Conservation (phyloP, 2,329 filamentous ascomycete species). For the Fusarium sp. region DNA sequence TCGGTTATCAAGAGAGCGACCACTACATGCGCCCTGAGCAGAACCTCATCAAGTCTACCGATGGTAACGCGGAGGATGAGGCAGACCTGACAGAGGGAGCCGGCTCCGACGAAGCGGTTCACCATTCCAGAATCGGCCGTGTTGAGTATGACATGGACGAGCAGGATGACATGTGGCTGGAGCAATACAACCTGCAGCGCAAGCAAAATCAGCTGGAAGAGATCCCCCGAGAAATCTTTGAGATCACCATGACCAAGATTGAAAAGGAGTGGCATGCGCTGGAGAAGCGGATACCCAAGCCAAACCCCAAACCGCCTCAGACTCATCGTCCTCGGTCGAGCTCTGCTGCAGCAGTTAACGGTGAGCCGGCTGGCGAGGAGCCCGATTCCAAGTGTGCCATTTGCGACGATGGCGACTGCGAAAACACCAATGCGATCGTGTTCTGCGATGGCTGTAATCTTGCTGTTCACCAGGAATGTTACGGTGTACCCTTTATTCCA, state of each 20-base stretch:
- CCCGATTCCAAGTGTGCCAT: conserved; percentile 97
- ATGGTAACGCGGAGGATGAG: conserved; percentile 67
- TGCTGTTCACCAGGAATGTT: conserved; percentile 98
- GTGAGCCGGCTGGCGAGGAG: conserved; percentile 86
- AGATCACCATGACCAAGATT: conserved; percentile 98
- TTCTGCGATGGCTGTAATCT: conserved; percentile 98
- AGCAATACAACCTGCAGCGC: conserved; percentile 79
- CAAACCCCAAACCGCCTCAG: conserved; percentile 94
- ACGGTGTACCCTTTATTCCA: conserved; percentile 97
- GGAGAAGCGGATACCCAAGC: conserved; percentile 96
- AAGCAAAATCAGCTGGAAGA: conserved; percentile 76
- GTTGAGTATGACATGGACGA: conserved; percentile 99
- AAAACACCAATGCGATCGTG: conserved; percentile 98
- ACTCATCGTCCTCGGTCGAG: conserved; percentile 92
- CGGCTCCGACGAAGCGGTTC: conserved; percentile 44
- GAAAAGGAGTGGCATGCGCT: conserved; percentile 98
- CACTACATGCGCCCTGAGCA: conserved; percentile 80
- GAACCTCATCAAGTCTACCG: conserved; percentile 70
- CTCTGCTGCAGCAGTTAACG: conserved; percentile 93
- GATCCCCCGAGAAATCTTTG: conserved; percentile 92
- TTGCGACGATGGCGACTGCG: conserved; percentile 98
- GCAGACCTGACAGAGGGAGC: conserved; percentile 53
- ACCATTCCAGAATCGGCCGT: conserved; percentile 66
- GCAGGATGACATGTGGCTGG: conserved; percentile 96
- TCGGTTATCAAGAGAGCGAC: conserved; percentile 95